These are phyloP conservation scores for Claviceps quebecensis DNA, from an alignment of 2,329 filamentous ascomycete species.

Conservation along the genomic window DNA sequence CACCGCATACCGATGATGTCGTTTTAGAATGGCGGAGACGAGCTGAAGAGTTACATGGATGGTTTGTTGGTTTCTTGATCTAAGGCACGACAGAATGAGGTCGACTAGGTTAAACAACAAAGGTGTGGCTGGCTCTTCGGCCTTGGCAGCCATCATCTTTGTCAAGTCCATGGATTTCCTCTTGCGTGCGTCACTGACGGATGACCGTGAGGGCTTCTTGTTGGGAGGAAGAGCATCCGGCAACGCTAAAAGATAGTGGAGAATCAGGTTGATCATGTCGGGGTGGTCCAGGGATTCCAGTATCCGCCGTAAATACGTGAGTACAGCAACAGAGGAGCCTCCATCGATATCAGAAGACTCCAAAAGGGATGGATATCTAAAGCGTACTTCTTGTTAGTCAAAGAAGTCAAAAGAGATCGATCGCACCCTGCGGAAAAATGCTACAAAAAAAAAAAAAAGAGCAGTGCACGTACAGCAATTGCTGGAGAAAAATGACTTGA, in stretches of 20 bases:
- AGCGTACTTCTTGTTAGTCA: neutral
- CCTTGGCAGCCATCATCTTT: conserved; percentile 61
- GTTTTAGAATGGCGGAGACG: conserved; percentile 69
- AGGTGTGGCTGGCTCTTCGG: conserved; percentile 62
- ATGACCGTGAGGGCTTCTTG: conserved; percentile 28
- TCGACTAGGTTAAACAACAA: conserved; percentile 88
- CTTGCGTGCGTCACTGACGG: conserved; percentile 56
- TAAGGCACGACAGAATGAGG: conserved; percentile 70
- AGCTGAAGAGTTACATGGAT: conserved; percentile 80
- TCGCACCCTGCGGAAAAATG: neutral
- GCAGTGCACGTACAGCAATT: conserved; percentile 57
- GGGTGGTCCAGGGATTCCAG: conserved; percentile 84
- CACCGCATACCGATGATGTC: conserved; percentile 78
- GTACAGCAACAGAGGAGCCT: conserved; percentile 86
- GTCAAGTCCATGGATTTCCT: conserved; percentile 82
- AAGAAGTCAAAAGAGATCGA: neutral
- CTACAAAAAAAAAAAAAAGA: neutral
- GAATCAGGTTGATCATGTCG: conserved; percentile 84
- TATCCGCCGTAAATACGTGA: conserved; percentile 84
- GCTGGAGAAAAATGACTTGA: conserved; percentile 88
- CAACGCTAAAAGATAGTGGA: conserved; percentile 81
- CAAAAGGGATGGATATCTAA: conserved; percentile 80
- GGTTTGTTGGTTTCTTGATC: conserved; percentile 76
- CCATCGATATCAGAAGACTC: conserved; percentile 96
- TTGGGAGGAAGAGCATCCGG: conserved; percentile 37